phyloP scores from a whole-genome alignment of 352 stramenopile species.

The Pythium dissotocum region DNA sequence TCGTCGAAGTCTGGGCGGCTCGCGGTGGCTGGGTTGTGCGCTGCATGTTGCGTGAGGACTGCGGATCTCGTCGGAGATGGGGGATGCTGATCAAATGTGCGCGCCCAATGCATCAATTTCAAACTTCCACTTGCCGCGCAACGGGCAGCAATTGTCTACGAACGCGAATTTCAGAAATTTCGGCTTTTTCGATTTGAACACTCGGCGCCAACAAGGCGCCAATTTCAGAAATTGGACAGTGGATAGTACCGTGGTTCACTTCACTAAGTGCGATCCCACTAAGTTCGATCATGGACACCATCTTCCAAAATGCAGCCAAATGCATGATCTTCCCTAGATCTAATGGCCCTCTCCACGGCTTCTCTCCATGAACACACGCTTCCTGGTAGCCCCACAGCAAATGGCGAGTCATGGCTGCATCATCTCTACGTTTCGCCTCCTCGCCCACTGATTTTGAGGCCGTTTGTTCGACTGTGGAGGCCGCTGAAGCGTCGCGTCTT shows the following conservation, averaged over 20 bases:
- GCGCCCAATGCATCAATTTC: conserved; percentile 6
- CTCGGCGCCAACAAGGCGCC: not conserved
- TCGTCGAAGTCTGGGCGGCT: not conserved
- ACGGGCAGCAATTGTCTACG: conserved; percentile 3
- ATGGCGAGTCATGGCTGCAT: no score
- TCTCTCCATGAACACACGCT: no score
- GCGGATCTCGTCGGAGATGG: not conserved
- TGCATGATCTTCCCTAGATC: no score
- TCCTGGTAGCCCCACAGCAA: no score
- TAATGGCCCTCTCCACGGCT: no score
- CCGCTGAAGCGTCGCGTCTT: conserved; percentile 3
- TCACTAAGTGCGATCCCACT: not conserved
- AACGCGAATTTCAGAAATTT: conserved; percentile 1
- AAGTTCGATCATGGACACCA: not conserved
- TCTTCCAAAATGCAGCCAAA: no score
- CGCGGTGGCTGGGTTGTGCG: conserved; percentile 3
- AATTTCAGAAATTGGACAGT: conserved; percentile 3
- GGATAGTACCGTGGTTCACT: not conserved
- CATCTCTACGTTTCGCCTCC: no score
- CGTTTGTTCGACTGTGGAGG: no score
- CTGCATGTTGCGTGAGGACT: conserved; percentile 4
- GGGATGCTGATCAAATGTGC: conserved; percentile 5
- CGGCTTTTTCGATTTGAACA: not conserved
- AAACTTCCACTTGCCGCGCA: conserved; percentile 16
- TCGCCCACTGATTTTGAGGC: no score